These are phyloP conservation scores for Mollisia scopiformis DNA, from an alignment of 2,329 filamentous ascomycete species.

Conservation along the genomic window DNA sequence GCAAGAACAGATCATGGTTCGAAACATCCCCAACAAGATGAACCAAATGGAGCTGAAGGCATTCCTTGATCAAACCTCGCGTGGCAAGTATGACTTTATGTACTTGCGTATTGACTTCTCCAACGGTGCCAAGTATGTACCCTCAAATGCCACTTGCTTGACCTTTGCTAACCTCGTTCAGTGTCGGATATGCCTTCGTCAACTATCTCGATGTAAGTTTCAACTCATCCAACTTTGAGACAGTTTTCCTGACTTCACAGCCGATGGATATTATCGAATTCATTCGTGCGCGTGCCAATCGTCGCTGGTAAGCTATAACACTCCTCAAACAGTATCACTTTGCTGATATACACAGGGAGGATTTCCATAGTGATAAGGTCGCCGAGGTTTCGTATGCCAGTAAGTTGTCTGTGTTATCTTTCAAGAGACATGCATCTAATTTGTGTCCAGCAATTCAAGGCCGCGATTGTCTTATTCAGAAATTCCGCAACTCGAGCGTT, in stretches of 20 bases:
- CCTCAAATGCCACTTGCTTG: background rate
- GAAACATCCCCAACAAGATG: slow-evolving; percentile 93
- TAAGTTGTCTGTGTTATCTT: slow-evolving; percentile 47
- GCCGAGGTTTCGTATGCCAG: slow-evolving; percentile 96
- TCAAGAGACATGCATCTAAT: slow-evolving; percentile 34
- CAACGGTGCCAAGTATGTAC: slow-evolving; percentile 78
- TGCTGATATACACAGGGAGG: slow-evolving; percentile 57
- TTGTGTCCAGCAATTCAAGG: slow-evolving; percentile 77
- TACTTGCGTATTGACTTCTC: slow-evolving; percentile 90
- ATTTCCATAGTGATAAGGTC: slow-evolving; percentile 81
- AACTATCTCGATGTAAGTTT: slow-evolving; percentile 80
- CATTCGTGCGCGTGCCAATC: background rate
- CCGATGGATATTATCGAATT: slow-evolving; percentile 70
- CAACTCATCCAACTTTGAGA: background rate
- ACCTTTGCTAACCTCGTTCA: slow-evolving; percentile 42
- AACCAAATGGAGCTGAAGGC: slow-evolving; percentile 76
- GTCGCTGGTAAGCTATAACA: background rate
- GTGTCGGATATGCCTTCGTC: slow-evolving; percentile 96
- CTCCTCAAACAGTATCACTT: background rate
- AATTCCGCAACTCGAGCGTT: slow-evolving; percentile 95
- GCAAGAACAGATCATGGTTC: slow-evolving; percentile 76
- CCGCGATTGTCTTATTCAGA: slow-evolving; percentile 85
- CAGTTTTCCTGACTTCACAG: slow-evolving; percentile 51
- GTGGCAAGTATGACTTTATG: slow-evolving; percentile 90
- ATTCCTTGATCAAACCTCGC: slow-evolving; percentile 77